Conservation (phyloP, 192 early-diverging fungal species). For the Backusella luteola region DNA sequence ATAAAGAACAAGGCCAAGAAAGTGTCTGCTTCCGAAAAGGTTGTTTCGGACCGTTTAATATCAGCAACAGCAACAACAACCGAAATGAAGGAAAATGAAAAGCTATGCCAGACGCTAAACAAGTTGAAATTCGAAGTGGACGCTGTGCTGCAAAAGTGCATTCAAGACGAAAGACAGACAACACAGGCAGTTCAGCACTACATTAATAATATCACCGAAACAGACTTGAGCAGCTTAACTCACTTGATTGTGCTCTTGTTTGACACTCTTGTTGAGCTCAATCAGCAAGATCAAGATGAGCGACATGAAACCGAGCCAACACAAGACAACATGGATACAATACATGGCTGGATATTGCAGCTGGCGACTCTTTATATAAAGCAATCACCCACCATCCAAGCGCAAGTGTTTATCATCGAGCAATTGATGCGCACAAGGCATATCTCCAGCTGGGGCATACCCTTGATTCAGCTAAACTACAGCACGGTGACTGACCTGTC, state of each 20-base stretch:
- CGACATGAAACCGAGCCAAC: not conserved
- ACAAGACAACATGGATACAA: not conserved
- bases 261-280: slow-evolving; percentile 1
- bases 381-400: not conserved
- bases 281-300: not conserved
- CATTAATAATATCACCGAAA: not conserved
- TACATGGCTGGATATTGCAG: not conserved
- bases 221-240: not conserved
- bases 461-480: slow-evolving; percentile 9
- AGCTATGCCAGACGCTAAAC: not conserved
- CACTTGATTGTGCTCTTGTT: not conserved
- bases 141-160: not conserved
- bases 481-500: not conserved
- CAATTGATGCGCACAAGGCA: not conserved
- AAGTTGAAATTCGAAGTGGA: slow-evolving; percentile 1
- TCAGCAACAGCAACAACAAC: not conserved
- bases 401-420: not conserved
- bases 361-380: not conserved
- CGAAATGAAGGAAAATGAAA: not conserved
- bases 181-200: not conserved
- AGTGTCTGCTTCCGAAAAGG: not conserved
- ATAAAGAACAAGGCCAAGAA: not conserved
- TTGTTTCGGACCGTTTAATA: not conserved
- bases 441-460: not conserved
- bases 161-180: not conserved